phyloP scores from a whole-genome alignment of 129 eudicot species.

The Silybum marianum region DNA sequence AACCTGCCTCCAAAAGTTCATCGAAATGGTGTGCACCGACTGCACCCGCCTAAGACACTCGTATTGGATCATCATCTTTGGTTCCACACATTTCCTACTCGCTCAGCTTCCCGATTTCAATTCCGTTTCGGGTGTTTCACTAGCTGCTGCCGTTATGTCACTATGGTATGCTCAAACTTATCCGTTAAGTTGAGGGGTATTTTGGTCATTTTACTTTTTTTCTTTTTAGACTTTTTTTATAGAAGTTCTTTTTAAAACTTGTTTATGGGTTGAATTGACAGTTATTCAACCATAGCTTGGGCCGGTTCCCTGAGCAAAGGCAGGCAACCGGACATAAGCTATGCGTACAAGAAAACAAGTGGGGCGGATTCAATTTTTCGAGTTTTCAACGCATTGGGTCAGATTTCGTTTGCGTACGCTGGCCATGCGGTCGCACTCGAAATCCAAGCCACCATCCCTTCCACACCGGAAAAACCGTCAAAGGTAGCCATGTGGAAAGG shows the following conservation, averaged over 20 bases:
- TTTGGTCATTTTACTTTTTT: neutral
- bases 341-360: conserved; percentile 65
- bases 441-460: conserved; percentile 94
- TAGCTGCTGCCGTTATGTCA: conserved; percentile 96
- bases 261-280: conserved; percentile 32
- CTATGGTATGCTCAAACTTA: conserved; percentile 50
- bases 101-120: conserved; percentile 89
- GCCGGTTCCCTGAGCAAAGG: conserved; percentile 77
- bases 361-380: conserved; percentile 60
- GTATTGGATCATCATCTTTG: conserved; percentile 82
- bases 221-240: too few relatives aligned
- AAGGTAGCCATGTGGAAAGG: conserved; percentile 89
- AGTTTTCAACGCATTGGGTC: conserved; percentile 84
- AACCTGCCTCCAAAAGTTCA: conserved; percentile 77
- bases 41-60: conserved; percentile 65
- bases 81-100: conserved; percentile 70
- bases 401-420: conserved; percentile 82
- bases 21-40: conserved; percentile 69
- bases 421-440: conserved; percentile 92
- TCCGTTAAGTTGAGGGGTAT: neutral
- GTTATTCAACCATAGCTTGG: conserved; percentile 97
- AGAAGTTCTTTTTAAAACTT: too few relatives aligned
- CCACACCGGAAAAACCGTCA: conserved; percentile 86
- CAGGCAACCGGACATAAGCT: conserved; percentile 65
- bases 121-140: conserved; percentile 78